These are phyloP conservation scores for Gymnopilus junonius DNA, from an alignment of 768 basidiomycete genomes.

Conservation along the genomic window DNA sequence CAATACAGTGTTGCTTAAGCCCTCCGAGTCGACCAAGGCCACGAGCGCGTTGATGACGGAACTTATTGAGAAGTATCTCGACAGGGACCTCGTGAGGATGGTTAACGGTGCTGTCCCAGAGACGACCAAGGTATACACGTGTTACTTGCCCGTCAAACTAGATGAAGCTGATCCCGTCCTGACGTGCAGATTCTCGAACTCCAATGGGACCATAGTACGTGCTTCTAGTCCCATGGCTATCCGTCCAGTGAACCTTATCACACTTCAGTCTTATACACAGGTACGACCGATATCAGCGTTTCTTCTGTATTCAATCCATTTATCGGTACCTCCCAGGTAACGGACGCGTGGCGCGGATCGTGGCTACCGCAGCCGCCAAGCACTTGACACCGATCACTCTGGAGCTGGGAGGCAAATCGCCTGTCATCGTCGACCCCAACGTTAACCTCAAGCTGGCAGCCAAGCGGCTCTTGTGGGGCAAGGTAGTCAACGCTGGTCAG, in stretches of 20 bases:
- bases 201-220: conserved; percentile 61
- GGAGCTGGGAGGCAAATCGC: conserved; percentile 64
- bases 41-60: conserved; percentile 63
- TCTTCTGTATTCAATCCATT: background rate
- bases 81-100: conserved; percentile 63
- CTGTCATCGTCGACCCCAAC: conserved; percentile 72
- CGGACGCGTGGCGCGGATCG: conserved; percentile 64
- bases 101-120: conserved; percentile 72
- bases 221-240: background rate
- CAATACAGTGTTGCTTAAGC: conserved; percentile 72
- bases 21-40: conserved; percentile 70
- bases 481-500: conserved; percentile 76
- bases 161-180: background rate
- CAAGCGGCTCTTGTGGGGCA: conserved; percentile 83
- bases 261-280: conserved; percentile 64
- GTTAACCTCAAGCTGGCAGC: conserved; percentile 70
- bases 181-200: conserved; percentile 65
- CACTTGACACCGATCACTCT: conserved; percentile 68
- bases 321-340: conserved; percentile 41
- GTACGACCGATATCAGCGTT: conserved; percentile 28
- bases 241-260: background rate
- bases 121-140: conserved; percentile 50
- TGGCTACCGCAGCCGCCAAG: conserved; percentile 78
- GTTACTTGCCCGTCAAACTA: background rate
- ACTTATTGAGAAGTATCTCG: conserved; percentile 77